Base-by-base conservation (phyloP, 148 eudicot species). In the Vaccinium vitisidaea region DNA sequence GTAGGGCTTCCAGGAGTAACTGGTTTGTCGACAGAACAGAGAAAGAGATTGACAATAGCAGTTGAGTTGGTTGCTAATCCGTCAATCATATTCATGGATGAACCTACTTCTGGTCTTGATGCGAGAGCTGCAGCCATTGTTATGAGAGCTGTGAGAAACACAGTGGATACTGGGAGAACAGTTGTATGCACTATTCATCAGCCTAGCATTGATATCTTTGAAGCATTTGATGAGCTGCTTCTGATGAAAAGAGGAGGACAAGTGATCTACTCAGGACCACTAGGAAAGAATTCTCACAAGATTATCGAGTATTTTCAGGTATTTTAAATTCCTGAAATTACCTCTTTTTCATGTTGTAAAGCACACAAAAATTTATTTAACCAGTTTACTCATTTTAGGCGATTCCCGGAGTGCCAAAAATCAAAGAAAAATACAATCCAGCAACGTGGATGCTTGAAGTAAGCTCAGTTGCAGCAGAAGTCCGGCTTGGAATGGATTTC, bases 61-160 rank as follows among this genome's bases (percentile, higher is more conserved):
- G 94, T 94, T 50, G 97, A 92, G 78, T 90, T 94, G 12, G 95
- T 94, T 67, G 95, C 97, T 32, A 92, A 93, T 80, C 94, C 94
- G 2, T 92, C 94, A 36, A 92, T 92, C 16, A 90, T 92, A 65
- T 92, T 92, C 87, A 92, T 92, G 93, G 93, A 92, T 79, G 94
- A 92, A 85, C 94, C 94, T 54, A 92, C 94, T 77, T 92, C 94
- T 5, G 94, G 94, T 43, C 92, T 94, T n/a, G 97, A 94, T 86
- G 95, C 95, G 18, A 91, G 95, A 82, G 95, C 97, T 53, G 97
- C 97, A 67, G 97, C 97, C 48, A 94, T 94, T 39, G 95, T 94
- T 46, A 92, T 94, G 97, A 91, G 94, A 80, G 84, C 94, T 5
- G 92, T 92, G 25, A 90, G 94, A 78, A 92, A 92, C 89, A 92